Base-by-base conservation (phyloP, 2,329 filamentous ascomycete species). In the Colletotrichum gloeosporioides region DNA sequence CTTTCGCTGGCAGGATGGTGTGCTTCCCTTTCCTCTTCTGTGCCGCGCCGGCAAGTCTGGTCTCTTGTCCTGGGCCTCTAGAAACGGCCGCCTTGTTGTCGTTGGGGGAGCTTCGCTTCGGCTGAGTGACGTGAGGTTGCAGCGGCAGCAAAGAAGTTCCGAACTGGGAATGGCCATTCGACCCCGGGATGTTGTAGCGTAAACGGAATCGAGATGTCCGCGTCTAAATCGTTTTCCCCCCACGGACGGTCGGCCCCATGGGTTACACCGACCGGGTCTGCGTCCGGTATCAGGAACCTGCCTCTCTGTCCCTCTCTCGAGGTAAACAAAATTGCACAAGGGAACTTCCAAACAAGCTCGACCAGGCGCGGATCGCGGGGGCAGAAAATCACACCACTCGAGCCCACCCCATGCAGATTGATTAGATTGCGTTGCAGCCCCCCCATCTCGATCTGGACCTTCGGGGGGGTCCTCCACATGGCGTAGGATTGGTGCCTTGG, bases 381-480 rank as follows among this genome's bases (percentile, higher is more conserved):
- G 55, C 31, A n/a, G 36, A 63, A 67, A 73, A 64, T 69, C 57
- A 76, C 57, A 76, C 70, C 73, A 76, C 57, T 69, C 39, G 15
- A 36, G 67, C 27, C 36, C 34, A 36, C 57, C 10, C 36, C 25
- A 13, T 59, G 31, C 57, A 64, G 44, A 59, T 73, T 76, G 70
- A 65, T 61, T 73, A 76, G 59, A 76, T 76, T 76, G 70, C 70
- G 39, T 65, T 64, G 73, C 70, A 76, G 64, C 73, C 73, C 59
- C n/a, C 44, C 53, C 49, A 73, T 44, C 63, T 73, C 64, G 73
- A 73, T 73, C 70, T 64, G 57, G 44, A 25, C 32, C 64, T 18
- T 15, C 29, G 36, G 29, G 55, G 57, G 22, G 27, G n/a, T 6
- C 27, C 27, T 65, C 57, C 31, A 13, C 12, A 15, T 36, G 67